A percentile compares a stretch with the other conserved stretches of the same genome.
These are phyloP conservation scores for Evernia prunastri DNA, from an alignment of 495 filamentous ascomycete species.

Conservation along the genomic window DNA sequence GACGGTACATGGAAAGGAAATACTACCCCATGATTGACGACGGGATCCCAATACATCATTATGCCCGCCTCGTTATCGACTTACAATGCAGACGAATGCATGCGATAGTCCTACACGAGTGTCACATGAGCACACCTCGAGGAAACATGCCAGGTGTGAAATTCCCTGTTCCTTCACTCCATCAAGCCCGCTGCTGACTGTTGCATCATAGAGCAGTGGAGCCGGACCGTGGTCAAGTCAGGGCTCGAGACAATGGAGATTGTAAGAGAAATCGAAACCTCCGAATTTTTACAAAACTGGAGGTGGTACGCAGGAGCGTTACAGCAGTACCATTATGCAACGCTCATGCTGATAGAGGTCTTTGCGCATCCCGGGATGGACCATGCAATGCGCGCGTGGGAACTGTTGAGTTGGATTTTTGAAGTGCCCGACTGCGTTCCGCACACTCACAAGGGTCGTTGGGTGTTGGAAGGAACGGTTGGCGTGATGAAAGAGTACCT, in stretches of 20 bases:
- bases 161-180: not conserved
- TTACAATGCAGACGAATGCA: constrained; percentile 54
- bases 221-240: constrained; percentile 30
- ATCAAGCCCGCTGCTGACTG: not conserved
- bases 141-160: constrained; percentile 37
- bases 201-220: constrained; percentile 26
- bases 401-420: constrained; percentile 65
- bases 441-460: constrained; percentile 34
- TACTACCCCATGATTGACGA: constrained; percentile 56
- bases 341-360: constrained; percentile 43
- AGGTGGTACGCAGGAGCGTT: constrained; percentile 41
- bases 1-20: constrained; percentile 49
- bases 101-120: constrained; percentile 60
- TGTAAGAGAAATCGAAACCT: constrained; percentile 33
- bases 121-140: constrained; percentile 47
- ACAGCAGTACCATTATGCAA: constrained; percentile 43
- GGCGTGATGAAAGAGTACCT: not conserved
- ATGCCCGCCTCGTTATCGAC: constrained; percentile 53
- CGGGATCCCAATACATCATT: constrained; percentile 43
- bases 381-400: constrained; percentile 59
- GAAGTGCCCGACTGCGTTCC: constrained; percentile 45
- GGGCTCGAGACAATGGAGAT: constrained; percentile 32
- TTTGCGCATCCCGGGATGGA: constrained; percentile 50
- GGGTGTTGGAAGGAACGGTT: constrained; percentile 36
- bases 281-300: constrained; percentile 30